Conservation (phyloP, 768 basidiomycete genomes). For the Suillus cothurnatus region DNA sequence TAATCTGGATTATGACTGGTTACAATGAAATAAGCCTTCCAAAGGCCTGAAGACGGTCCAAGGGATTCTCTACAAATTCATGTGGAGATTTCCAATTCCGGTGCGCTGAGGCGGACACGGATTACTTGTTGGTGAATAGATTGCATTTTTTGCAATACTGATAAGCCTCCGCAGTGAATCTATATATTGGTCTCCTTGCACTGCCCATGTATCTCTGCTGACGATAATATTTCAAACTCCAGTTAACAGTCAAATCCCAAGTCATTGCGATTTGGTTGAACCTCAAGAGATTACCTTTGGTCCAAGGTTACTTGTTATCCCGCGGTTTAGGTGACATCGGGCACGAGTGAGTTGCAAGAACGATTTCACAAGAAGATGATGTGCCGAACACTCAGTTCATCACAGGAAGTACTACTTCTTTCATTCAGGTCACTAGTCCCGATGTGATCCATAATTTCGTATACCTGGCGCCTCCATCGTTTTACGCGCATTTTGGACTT, state of each 20-base stretch:
- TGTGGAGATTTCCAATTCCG: not conserved
- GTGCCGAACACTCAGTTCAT: not conserved
- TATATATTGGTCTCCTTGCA: not conserved
- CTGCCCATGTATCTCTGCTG: not conserved
- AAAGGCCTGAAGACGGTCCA: not conserved
- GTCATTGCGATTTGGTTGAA: not conserved
- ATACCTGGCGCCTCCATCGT: not conserved
- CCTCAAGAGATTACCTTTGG: not conserved
- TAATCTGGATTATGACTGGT: not conserved
- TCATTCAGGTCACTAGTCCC: not conserved
- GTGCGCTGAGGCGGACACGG: not conserved
- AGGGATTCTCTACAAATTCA: not conserved
- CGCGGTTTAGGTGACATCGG: not conserved
- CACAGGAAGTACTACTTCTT: not conserved
- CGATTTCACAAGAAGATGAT: not conserved
- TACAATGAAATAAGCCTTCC: not conserved
- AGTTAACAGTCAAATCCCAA: not conserved
- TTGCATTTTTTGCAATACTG: not conserved
- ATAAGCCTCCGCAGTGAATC: not conserved
- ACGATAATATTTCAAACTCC: not conserved
- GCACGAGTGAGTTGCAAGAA: not conserved
- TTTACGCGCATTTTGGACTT: not conserved
- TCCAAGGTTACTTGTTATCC: not conserved
- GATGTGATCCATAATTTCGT: not conserved
- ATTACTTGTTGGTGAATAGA: not conserved